Evolutionary conservation across 2,329 filamentous ascomycete species (phyloP), one percentile per base, ranked within the genome.

Genomic region (Zarea fungicola): DNA sequence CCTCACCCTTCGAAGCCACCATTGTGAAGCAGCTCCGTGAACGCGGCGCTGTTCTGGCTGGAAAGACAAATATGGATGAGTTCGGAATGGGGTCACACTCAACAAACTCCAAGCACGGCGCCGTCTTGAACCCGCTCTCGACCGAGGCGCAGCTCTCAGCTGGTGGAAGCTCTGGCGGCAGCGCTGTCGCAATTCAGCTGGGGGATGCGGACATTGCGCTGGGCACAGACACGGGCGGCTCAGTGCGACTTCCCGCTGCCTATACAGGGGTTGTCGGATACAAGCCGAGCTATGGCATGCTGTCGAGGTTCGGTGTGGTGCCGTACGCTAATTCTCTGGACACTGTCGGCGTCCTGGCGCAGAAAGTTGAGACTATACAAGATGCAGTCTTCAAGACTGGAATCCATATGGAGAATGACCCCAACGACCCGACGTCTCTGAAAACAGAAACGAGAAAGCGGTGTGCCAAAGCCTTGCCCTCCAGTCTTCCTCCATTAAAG

Each of bases 21-120:
- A 83, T 96, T 16, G 81, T 95, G 28, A 70, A 75, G 44, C 78
- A 84, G 58, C 75, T 96, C 28, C 77, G 78, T 49, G 63, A 71
- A 23, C 75, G 78, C 5, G 86, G 85, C 35, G 83, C 81, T 6
- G 65, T 77, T 6, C 65, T 92, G 2, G 75, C 83, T 2, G 86
- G 85, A 6, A 96, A 96, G 67, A 91, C 89, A 2, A 96, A 95
- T 63, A 83, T 97, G 74, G 93, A 97, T 68, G 93, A 95, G 63
- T 96, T 96, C 63, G 90, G 91, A 23, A 96, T 96, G 91, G 90
- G 90, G 2, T 95, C 89, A 8, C 85, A 96, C 58, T 91, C 89
- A 2, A 70, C 71, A 44, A 83, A 84, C 59, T 90, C 89, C 1
- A 68, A 74, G 48, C 81, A 84, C 58, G 87, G 87, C 2, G 64